Evolutionary conservation across 495 filamentous ascomycete genomes (phyloP), one percentile per base, ranked within the genome.

Genomic region (Friedmanniomyces simplex): DNA sequence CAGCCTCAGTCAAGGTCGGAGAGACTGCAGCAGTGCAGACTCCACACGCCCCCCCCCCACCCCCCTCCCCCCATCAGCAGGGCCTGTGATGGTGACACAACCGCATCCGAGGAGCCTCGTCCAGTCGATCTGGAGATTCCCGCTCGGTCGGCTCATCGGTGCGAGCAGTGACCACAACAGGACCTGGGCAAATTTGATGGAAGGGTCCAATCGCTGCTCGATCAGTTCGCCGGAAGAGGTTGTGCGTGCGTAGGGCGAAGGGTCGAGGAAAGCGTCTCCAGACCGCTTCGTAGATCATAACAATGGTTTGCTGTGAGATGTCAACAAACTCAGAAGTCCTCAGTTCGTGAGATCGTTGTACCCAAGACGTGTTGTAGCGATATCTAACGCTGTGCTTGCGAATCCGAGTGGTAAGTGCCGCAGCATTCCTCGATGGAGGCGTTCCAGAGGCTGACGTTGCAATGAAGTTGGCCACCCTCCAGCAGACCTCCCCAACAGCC

Each of bases 401-500:
- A 45, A 20, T 30, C 57, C 52, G 20, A 37, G 39, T 48, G 41
- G 49, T 52, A 24, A 32, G 18, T 52, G 5, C 42, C 51, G 52
- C 57, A 53, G 59, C 59, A 62, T 57, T 62, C 59, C 59, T 62
- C 41, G 22, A 56, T 14, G 20, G 58, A 62, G 54, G 59, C 54
- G 54, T 58, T 62, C 48, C 54, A 58, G 60, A 63, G 60, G 56
- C 56, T 59, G 56, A 59, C 52, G 60, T 59, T 55, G 45, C 60
- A 63, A 63, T 55, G 55, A 32, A 50, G 39, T 50, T 32, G 43
- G 24, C 53, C 43, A 57, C 58, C 58, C 58, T 56, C 53, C 52
- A 50, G 24, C 47, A 60, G 2, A 54, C 16, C 6, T 30, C 53
- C n/a, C 13, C 59, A 42, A 47, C 41, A 25, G 24, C 41, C 42